Evolutionary conservation across 1,284 basidiomycete species (phyloP).

Genomic region (Tilletia indica): DNA sequence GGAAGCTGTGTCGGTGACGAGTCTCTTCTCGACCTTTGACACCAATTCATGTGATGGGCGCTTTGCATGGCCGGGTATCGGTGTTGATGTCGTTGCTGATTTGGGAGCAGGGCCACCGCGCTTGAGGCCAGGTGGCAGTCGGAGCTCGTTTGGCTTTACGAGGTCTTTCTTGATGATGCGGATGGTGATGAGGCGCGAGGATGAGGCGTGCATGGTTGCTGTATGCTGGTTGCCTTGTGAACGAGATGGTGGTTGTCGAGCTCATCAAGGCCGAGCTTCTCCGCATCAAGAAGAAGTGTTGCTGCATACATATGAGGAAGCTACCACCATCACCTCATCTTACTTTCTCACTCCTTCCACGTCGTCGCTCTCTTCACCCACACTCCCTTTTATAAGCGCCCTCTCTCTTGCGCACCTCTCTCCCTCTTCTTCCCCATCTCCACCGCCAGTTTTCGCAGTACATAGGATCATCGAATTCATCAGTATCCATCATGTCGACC

Average conservation of each 20-base stretch:
- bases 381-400: background rate
- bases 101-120: too few species aligned
- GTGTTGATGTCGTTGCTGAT: too few species aligned
- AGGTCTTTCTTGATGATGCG: background rate
- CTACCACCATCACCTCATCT: background rate
- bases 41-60: background rate
- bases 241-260: background rate
- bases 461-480: background rate
- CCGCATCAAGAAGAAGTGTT: background rate
- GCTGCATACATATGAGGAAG: background rate
- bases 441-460: background rate
- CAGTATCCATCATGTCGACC: constrained; percentile 12
- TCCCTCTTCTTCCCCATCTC: background rate
- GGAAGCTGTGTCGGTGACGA: background rate
- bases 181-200: constrained; percentile 11
- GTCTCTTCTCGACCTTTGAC: background rate
- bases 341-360: background rate
- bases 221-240: background rate
- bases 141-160: background rate
- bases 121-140: background rate
- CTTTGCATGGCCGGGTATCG: background rate
- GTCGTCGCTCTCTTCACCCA: background rate
- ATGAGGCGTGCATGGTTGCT: constrained; percentile 5
- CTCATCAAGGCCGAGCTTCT: constrained; percentile 5
- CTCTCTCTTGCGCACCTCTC: background rate